Base-by-base conservation (phyloP, 345 rosid genomes). In the Euphorbia lathyris region DNA sequence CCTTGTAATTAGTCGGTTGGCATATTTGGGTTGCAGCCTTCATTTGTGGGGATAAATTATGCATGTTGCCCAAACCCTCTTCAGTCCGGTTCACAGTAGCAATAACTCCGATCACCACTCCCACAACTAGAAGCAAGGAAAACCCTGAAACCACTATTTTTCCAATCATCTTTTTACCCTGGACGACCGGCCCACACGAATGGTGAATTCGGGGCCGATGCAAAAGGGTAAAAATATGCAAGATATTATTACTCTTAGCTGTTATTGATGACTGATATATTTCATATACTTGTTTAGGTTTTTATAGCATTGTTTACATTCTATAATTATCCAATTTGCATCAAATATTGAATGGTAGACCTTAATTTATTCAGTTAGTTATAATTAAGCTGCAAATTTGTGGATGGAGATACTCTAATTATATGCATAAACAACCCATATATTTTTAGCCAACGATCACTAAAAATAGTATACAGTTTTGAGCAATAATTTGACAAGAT, bases 1-100 rank as follows among this genome's bases (percentile, higher is more conserved):
- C 77, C 51, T 77, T 73, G 64, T 77, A 77, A 58, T 68, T 27
- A 0, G 77, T 73, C 11, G 77, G 80, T 27, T 68, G 71, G 38
- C 80, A 77, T 0, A 77, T 36, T 17, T 69, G 63, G 19, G 48
- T 68, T 1, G 72, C 80, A 32, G 80, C 77, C 58, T 77, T 74
- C 78, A 74, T 74, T 12, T 74, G 73, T 6, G 78, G 73, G 9
- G 78, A 40, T 25, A 63, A 42, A 14, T 48, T 7, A 1, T 68
- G 65, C 7, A 25, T 7, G 55, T 0, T 9, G 3, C 19, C 0
- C 1, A 58, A 34, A 0, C 22, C 38, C 7, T 13, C 36, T 23
- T 63, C n/a, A n/a, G n/a, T n/a, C 0, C 57, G 58, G 12, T 53
- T 34, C 50, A 62, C 58, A 0, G 78, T 11, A 9, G 58, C 78